Conservation (phyloP, 176 grass and related monocot species). For the Cenchrus purpureus region DNA sequence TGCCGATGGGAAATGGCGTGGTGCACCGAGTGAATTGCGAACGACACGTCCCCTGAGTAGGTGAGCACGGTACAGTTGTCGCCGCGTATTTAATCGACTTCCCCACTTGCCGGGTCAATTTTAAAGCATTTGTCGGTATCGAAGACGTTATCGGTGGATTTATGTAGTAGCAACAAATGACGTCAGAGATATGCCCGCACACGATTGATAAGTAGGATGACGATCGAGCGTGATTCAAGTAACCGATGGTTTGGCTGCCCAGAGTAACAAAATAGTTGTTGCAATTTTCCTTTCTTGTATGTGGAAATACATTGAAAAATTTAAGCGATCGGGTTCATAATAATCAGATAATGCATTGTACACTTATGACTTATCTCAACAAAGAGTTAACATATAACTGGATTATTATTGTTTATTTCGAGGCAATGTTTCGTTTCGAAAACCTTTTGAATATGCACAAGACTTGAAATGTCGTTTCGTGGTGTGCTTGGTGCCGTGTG, state of each 20-base stretch:
- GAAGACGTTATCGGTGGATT: accelerated
- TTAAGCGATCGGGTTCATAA: too few species aligned
- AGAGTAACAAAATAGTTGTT: too few species aligned
- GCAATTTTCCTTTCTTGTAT: too few species aligned
- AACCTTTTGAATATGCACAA: too few species aligned
- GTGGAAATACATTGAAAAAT: too few species aligned
- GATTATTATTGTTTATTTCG: too few species aligned
- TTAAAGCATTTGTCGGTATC: neutral
- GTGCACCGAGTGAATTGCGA: neutral
- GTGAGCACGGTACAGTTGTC: neutral
- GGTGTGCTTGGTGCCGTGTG: neutral
- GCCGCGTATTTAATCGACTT: accelerated
- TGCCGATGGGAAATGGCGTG: accelerated
- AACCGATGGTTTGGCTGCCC: neutral
- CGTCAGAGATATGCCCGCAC: neutral
- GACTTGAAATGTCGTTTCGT: too few species aligned
- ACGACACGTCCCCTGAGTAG: neutral
- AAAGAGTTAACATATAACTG: too few species aligned
- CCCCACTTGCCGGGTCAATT: accelerated
- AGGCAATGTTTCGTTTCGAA: too few species aligned
- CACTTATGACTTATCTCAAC: too few species aligned
- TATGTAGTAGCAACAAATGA: neutral
- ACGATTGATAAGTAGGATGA: neutral
- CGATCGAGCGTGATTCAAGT: neutral
- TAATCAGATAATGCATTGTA: too few species aligned